A percentile compares a stretch with the other conserved stretches of the same genome.
Conservation (phyloP, 306 rosid species). For the Leucaena leucocephala region DNA sequence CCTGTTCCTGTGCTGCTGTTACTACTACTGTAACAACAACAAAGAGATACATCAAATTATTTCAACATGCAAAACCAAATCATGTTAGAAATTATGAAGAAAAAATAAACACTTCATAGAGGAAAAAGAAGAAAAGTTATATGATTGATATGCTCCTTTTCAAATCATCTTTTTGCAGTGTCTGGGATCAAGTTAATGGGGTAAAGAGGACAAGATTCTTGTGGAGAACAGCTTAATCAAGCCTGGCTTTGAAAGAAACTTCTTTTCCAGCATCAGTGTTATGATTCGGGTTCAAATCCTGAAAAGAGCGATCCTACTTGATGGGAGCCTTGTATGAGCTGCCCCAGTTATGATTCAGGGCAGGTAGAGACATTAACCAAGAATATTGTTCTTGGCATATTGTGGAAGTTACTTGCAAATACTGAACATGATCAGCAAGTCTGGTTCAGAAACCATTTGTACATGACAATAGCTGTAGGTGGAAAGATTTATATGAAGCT, state of each 20-base stretch:
- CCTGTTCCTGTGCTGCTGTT: constrained; percentile 30
- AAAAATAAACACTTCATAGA: not conserved
- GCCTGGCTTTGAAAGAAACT: constrained; percentile 17
- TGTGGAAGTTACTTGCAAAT: not conserved
- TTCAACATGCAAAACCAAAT: constrained; percentile 3
- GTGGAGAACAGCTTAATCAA: constrained; percentile 20
- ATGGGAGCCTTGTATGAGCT: no score
- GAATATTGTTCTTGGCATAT: constrained; percentile 16
- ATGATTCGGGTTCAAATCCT: not conserved
- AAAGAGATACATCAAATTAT: not conserved
- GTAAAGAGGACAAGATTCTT: not conserved
- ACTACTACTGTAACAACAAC: constrained; percentile 45
- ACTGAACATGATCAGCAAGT: not conserved
- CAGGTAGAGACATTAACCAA: not conserved
- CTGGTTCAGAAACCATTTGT: constrained; percentile 9
- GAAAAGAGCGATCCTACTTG: no score
- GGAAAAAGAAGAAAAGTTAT: not conserved
- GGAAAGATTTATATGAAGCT: not conserved
- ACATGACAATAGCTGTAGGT: not conserved
- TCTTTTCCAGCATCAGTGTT: not conserved
- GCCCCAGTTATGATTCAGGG: not conserved
- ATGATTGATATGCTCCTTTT: not conserved
- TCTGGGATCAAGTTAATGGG: constrained; percentile 16
- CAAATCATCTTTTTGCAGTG: not conserved
- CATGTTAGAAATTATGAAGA: not conserved